Evolutionary conservation across 306 rosid genomes (phyloP), one percentile per base, ranked within the genome.

Genomic region (Medicago arabica): DNA sequence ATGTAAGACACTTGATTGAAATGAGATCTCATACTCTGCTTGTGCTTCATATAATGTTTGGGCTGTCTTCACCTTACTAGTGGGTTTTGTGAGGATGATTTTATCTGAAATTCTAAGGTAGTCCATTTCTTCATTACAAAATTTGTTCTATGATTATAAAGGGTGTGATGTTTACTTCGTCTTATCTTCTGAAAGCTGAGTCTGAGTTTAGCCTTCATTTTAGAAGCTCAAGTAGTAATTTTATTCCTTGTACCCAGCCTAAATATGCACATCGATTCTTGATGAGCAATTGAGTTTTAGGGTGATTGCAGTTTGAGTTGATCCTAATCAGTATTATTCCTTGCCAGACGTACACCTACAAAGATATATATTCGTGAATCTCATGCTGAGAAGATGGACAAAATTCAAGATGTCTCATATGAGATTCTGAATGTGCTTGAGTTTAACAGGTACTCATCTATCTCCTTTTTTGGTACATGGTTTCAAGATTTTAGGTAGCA

Each of bases 371-470:
- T 94, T 63, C 96, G 97, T 9, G 98, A 94, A 85, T 90, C 96
- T 83, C 90, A 92, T 82, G 82, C 87, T 78, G 96, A 87, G 85
- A 90, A 89, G 83, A 79, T 91, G 61, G 98, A 93, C 50, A 84
- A 72, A 77, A 61, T 82, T 46, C 88, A 88, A 86, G 98, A 91
- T 78, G 83, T 78, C 61, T 51, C 93, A 47, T 93, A 93, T 28
- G 98, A 93, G 85, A 89, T 93, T 88, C 82, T 93, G 72, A 93
- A 93, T 88, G 98, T 93, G 31, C 97, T 93, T 2, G 98, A 93
- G 88, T 93, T 93, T 83, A 93, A 93, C 79, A 93, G 98, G 98
- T 93, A 63, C 13, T 66, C 16, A 13, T 66, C 19, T 66, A 16
- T 75, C 58, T 47, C 73, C 57, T 51, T 18, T 50, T 61, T 36